Evolutionary conservation across 441 rosid genomes (phyloP).

Genomic region (Oxalis stricta): DNA sequence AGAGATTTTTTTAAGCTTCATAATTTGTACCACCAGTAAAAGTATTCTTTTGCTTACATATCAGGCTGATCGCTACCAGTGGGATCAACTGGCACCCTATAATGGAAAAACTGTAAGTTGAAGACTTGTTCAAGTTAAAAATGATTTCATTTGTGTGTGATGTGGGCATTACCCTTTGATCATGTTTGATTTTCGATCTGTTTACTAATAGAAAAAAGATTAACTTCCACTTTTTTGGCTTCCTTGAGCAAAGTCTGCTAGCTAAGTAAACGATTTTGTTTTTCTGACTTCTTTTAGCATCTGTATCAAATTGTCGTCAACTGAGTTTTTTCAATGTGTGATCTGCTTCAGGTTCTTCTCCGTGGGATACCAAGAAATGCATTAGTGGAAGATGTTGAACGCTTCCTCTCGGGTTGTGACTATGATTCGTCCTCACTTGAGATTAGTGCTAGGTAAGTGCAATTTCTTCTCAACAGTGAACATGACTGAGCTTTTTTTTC

Average conservation of each 20-base stretch:
- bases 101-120: conserved; percentile 63
- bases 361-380: conserved; percentile 51
- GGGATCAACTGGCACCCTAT: conserved; percentile 42
- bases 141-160: no score
- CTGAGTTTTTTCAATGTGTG: background rate
- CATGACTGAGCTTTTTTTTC: background rate
- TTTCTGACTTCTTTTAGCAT: background rate
- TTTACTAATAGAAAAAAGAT: no score
- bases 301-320: background rate
- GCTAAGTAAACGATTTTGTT: background rate
- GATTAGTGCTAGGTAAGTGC: conserved; percentile 25
- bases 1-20: background rate
- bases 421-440: conserved; percentile 39
- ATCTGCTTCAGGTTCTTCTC: conserved; percentile 37
- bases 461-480: background rate
- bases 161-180: no score
- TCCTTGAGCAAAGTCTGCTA: background rate
- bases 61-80: conserved; percentile 41
- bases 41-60: conserved; percentile 3
- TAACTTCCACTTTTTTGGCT: no score
- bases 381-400: conserved; percentile 43
- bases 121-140: background rate
- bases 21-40: no score
- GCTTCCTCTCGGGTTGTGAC: conserved; percentile 62
- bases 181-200: no score